Evolutionary conservation across 179 eudicot species (phyloP).

Genomic region (Camellia oleifera): DNA sequence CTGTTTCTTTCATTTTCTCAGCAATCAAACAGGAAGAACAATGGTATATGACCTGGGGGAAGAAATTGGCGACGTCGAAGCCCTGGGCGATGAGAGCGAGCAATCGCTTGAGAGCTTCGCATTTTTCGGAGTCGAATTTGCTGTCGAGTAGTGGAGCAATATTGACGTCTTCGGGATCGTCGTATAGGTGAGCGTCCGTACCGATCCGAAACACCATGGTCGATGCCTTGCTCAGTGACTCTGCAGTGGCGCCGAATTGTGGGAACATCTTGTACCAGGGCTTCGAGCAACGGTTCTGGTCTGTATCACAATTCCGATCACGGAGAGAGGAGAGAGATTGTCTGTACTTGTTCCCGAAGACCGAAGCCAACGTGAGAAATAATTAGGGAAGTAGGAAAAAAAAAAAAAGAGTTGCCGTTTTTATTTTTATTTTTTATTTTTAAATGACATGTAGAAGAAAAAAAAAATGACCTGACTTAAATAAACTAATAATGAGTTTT

Average conservation of each 20-base stretch:
- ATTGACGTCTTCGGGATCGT: conserved; percentile 95
- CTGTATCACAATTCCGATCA: neutral
- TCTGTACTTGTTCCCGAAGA: too few relatives aligned
- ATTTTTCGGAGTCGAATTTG: conserved; percentile 84
- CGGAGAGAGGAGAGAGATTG: neutral
- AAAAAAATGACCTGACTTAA: too few relatives aligned
- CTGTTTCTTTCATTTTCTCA: conserved; percentile 3
- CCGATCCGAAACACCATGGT: conserved; percentile 94
- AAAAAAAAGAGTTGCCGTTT: too few relatives aligned
- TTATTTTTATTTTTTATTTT: too few relatives aligned
- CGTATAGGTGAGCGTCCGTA: conserved; percentile 97
- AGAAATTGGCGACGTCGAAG: conserved; percentile 84
- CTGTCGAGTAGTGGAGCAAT: conserved; percentile 84
- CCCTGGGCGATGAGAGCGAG: conserved; percentile 99
- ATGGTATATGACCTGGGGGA: conserved; percentile 73
- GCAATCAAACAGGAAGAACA: neutral
- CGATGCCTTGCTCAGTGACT: conserved; percentile 85
- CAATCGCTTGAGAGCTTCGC: conserved; percentile 93
- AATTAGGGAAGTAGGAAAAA: too few relatives aligned
- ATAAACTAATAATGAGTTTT: too few relatives aligned
- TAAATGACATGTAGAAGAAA: too few relatives aligned
- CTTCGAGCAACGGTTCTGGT: neutral
- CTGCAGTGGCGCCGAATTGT: conserved; percentile 84
- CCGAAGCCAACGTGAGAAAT: too few relatives aligned
- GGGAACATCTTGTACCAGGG: conserved; percentile 47